Percentiles rank a stretch among this genome's conserved stretches.
phyloP scores from a whole-genome alignment of 768 basidiomycete species.

The Cyclocybe cylindracea region DNA sequence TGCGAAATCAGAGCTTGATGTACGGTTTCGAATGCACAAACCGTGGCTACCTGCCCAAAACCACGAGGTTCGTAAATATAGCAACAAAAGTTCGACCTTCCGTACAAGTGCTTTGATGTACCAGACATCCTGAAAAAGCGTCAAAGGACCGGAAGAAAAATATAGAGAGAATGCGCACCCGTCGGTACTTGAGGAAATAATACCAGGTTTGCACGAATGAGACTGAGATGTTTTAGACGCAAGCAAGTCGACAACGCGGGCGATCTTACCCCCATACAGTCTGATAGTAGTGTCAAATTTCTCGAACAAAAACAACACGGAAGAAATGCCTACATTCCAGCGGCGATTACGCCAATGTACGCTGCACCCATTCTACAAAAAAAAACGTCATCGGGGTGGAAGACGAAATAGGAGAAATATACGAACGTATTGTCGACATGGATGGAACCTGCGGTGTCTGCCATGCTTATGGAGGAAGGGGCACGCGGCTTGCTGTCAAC shows the following conservation, averaged over 20 bases:
- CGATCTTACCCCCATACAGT: slow-evolving; percentile 51
- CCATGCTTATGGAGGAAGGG: slow-evolving; percentile 4
- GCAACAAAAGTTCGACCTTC: neutral
- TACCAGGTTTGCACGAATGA: slow-evolving; percentile 59
- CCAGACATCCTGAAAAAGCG: slow-evolving; percentile 41
- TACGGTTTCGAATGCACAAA: slow-evolving; percentile 50
- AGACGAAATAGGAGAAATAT: neutral
- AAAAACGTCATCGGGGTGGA: neutral
- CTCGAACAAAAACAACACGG: neutral
- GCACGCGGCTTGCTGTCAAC: neutral
- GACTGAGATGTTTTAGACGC: slow-evolving; percentile 30
- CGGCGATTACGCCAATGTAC: slow-evolving; percentile 49
- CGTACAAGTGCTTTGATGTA: slow-evolving; percentile 52
- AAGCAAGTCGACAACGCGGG: neutral
- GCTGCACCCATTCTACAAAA: slow-evolving; percentile 48
- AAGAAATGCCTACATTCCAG: slow-evolving; percentile 39
- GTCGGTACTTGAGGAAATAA: slow-evolving; percentile 50
- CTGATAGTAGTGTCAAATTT: slow-evolving; percentile 23
- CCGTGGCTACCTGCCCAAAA: slow-evolving; percentile 40
- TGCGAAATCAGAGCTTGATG: slow-evolving; percentile 60
- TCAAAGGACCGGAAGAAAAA: slow-evolving; percentile 7
- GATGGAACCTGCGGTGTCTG: slow-evolving; percentile 6
- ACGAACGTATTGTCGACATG: slow-evolving; percentile 25
- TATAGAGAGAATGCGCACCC: slow-evolving; percentile 23
- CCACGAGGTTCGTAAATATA: neutral